These are phyloP conservation scores for Volvariella volvacea DNA, from an alignment of 1,284 basidiomycete genomes.

Conservation along the genomic window DNA sequence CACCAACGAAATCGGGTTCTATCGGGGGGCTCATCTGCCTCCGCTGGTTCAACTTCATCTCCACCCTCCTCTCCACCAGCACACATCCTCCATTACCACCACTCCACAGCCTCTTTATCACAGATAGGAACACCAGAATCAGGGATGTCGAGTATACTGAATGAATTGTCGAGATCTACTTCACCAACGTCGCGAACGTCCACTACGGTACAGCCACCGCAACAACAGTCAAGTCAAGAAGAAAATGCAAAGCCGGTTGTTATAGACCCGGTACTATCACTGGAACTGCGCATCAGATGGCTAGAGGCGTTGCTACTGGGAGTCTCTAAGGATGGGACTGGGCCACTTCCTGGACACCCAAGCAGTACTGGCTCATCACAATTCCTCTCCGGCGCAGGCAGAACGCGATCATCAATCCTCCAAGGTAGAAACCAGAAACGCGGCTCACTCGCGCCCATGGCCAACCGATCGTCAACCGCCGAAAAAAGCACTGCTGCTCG, in stretches of 20 bases:
- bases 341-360: too few species aligned
- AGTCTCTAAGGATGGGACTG: slow-evolving; percentile 18
- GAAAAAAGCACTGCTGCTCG: not conserved
- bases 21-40: slow-evolving; percentile 18
- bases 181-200: slow-evolving; percentile 1
- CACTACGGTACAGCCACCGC: slow-evolving; percentile 8
- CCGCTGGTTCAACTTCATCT: slow-evolving; percentile 30
- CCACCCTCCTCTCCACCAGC: slow-evolving; percentile 53
- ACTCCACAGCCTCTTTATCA: slow-evolving; percentile 4
- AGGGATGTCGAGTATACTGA: not conserved
- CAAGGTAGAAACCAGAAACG: too few species aligned
- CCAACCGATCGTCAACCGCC: not conserved
- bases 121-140: not conserved
- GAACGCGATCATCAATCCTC: slow-evolving; percentile 16
- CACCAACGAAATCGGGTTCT: slow-evolving; percentile 53
- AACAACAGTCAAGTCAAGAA: not conserved
- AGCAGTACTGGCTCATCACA: not conserved
- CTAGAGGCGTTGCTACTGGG: slow-evolving; percentile 70
- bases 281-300: slow-evolving; percentile 70
- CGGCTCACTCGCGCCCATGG: not conserved
- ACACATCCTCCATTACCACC: slow-evolving; percentile 17
- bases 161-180: not conserved
- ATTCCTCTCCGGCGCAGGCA: slow-evolving; percentile 23
- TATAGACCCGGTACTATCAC: slow-evolving; percentile 57
- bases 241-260: slow-evolving; percentile 18